Conservation (phyloP, 139 green algal species). For the Coccomyxa sp. region DNA sequence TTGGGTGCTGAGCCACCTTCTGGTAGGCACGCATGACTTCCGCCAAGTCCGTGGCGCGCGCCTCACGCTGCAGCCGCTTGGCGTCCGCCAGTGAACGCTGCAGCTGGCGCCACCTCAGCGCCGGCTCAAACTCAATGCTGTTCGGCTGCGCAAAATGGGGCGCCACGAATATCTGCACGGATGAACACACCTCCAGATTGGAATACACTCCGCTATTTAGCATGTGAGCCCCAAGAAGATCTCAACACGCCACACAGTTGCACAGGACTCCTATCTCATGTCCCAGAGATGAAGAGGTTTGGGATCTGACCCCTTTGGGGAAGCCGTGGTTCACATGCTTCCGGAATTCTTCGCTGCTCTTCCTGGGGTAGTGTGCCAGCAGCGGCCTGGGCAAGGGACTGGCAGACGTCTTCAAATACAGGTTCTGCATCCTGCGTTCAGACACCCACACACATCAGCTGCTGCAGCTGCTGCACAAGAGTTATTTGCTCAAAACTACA, state of each 20-base stretch:
- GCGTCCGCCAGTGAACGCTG: neutral
- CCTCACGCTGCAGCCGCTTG: neutral
- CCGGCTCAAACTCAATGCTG: neutral
- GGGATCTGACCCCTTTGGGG: neutral
- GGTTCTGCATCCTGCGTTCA: neutral
- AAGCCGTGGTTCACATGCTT: neutral
- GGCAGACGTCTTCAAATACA: neutral
- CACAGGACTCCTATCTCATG: no score
- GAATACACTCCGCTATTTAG: no score
- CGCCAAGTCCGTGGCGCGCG: neutral
- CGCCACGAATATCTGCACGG: neutral
- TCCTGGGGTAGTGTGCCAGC: neutral
- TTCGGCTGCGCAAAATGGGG: slow-evolving; percentile 3
- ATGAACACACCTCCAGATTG: neutral
- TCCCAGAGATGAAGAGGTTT: no score
- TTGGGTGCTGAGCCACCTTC: neutral
- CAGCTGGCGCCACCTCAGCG: neutral
- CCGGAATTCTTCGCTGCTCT: neutral
- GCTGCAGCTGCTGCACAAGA: no score
- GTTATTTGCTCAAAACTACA: no score
- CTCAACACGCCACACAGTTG: no score
- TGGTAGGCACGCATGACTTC: neutral
- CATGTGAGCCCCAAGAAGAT: no score
- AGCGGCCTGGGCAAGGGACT: neutral
- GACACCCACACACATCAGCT: no score